Percentiles rank a stretch among this genome's conserved stretches.
Evolutionary conservation across 192 early-diverging fungal genomes (phyloP).

Genomic region (Umbelopsis isabellina): DNA sequence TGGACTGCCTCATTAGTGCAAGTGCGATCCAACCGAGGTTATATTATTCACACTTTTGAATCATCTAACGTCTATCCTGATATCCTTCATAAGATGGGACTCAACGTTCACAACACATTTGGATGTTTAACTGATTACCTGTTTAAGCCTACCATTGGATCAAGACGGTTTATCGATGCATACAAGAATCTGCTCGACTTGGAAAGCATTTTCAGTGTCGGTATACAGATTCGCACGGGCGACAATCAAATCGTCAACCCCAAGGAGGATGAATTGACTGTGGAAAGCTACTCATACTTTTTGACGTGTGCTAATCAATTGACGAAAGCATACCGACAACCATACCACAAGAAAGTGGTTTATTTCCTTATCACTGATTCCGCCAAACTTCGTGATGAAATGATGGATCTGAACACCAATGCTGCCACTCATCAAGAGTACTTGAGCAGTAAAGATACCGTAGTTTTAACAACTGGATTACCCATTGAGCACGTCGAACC

Average conservation of each 20-base stretch:
- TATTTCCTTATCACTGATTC: conserved; percentile 53
- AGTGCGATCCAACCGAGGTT: conserved; percentile 45
- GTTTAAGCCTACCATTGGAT: conserved; percentile 41
- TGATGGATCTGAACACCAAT: conserved; percentile 36
- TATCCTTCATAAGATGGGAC: conserved; percentile 35
- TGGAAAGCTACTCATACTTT: conserved; percentile 43
- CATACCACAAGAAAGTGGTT: conserved; percentile 39
- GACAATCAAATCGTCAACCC: conserved; percentile 45
- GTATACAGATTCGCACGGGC: conserved; percentile 48
- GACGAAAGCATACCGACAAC: conserved; percentile 30
- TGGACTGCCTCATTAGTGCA: conserved; percentile 39
- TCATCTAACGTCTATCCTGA: conserved; percentile 35
- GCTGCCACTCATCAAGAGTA: conserved; percentile 12
- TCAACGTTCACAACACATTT: conserved; percentile 44
- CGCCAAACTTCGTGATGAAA: conserved; percentile 38
- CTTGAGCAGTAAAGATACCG: conserved; percentile 23
- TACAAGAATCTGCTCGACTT: conserved; percentile 40
- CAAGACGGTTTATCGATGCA: conserved; percentile 40
- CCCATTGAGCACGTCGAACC: conserved; percentile 48
- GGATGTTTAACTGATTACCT: conserved; percentile 48
- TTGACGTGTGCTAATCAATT: conserved; percentile 47
- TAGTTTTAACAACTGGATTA: conserved; percentile 40
- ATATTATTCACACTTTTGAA: conserved; percentile 45
- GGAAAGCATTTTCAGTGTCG: conserved; percentile 44
- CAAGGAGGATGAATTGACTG: conserved; percentile 29